These are phyloP conservation scores for Marasmius tenuissimus DNA, from an alignment of 1,284 basidiomycete species.

Conservation along the genomic window DNA sequence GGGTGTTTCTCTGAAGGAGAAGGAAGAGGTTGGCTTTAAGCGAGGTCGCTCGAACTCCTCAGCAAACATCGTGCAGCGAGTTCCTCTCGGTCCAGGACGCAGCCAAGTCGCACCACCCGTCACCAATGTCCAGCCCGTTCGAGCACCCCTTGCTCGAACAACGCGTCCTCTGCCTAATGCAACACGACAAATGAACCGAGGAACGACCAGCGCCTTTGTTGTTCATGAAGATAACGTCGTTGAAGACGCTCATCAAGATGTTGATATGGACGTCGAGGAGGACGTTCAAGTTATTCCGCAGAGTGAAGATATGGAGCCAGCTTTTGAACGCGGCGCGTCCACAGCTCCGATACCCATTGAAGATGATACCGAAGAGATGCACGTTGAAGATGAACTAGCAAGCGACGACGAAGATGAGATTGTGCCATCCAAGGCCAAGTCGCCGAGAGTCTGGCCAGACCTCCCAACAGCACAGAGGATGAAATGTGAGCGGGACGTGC, in stretches of 20 bases:
- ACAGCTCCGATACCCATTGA: conserved; percentile 58
- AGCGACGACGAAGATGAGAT: conserved; percentile 32
- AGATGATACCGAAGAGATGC: conserved; percentile 25
- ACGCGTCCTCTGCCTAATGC: conserved; percentile 36
- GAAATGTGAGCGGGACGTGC: conserved; percentile 58
- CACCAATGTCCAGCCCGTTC: conserved; percentile 18
- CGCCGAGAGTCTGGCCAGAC: conserved; percentile 67
- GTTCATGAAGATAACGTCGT: conserved; percentile 21
- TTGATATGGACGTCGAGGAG: conserved; percentile 64
- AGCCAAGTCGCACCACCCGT: conserved; percentile 34
- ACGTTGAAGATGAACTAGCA: background rate
- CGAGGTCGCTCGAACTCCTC: conserved; percentile 63
- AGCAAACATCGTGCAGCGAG: conserved; percentile 58
- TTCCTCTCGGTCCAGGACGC: conserved; percentile 61
- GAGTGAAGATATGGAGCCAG: conserved; percentile 34
- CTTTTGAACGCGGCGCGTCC: background rate
- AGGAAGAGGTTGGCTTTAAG: conserved; percentile 57
- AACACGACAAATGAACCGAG: conserved; percentile 41
- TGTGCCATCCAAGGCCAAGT: conserved; percentile 34
- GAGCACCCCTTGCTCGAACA: conserved; percentile 24
- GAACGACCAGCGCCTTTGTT: conserved; percentile 20
- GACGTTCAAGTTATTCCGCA: conserved; percentile 15
- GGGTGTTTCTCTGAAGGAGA: conserved; percentile 47
- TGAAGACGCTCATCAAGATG: conserved; percentile 41
- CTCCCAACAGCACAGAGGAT: conserved; percentile 58